Conservation (phyloP, 352 stramenopile species). For the Thalassiosira hispida region DNA sequence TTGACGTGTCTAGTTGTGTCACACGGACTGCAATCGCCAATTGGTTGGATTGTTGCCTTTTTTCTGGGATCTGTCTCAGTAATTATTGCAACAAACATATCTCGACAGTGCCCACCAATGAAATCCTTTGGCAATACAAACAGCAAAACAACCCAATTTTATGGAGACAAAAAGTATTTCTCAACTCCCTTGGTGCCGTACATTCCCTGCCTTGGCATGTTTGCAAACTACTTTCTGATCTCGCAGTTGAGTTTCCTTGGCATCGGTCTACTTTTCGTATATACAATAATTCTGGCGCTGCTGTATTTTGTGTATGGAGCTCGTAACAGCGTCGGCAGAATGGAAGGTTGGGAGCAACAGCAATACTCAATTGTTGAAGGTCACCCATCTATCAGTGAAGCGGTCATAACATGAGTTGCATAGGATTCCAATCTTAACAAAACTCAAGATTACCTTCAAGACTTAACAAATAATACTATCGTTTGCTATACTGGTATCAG, state of each 20-base stretch:
- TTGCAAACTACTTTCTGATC: conserved; percentile 82
- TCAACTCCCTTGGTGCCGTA: conserved; percentile 68
- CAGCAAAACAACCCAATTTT: conserved; percentile 28
- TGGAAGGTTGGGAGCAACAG: conserved; percentile 35
- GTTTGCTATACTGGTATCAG: conserved; percentile 1
- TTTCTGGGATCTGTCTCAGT: conserved; percentile 32
- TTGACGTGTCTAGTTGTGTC: conserved; percentile 48
- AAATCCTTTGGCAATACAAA: conserved; percentile 37
- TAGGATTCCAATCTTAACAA: neutral
- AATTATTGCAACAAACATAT: conserved; percentile 42
- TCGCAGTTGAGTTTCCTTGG: conserved; percentile 68
- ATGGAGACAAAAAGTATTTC: conserved; percentile 53
- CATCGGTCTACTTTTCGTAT: conserved; percentile 67
- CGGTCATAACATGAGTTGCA: conserved; percentile 34
- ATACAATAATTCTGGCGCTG: conserved; percentile 41
- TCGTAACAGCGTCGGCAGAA: conserved; percentile 49
- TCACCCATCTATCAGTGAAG: conserved; percentile 12
- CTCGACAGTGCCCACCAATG: conserved; percentile 34
- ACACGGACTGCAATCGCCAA: conserved; percentile 22
- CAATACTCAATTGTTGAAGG: conserved; percentile 51
- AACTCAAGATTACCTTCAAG: too few relatives aligned
- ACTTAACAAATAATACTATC: neutral
- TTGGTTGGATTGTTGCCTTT: conserved; percentile 40
- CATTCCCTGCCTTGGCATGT: conserved; percentile 72
- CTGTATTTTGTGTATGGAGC: conserved; percentile 65